These are phyloP conservation scores for Linderniella brevidens DNA, from an alignment of 257 asterid genomes.

Conservation along the genomic window DNA sequence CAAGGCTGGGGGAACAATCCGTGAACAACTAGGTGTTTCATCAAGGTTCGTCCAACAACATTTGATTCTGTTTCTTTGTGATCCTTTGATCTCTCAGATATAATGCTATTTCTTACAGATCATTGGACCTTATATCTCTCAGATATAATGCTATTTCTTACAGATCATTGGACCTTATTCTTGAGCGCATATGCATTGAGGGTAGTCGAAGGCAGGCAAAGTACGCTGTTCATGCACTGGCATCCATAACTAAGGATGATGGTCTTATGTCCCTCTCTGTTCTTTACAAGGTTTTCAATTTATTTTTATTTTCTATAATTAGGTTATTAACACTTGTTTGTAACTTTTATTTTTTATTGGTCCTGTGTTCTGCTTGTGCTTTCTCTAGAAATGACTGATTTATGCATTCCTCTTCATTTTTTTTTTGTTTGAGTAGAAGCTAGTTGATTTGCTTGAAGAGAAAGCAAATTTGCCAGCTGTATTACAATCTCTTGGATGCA, in stretches of 20 bases:
- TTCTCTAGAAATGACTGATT: not conserved
- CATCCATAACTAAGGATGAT: slow-evolving; percentile 91
- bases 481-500: slow-evolving; percentile 94
- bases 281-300: slow-evolving; percentile 70
- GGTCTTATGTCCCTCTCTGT: slow-evolving; percentile 98
- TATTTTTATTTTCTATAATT: slow-evolving; percentile 1
- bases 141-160: slow-evolving; percentile 14
- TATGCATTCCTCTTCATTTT: slow-evolving; percentile 6
- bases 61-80: slow-evolving; percentile 4
- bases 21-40: slow-evolving; percentile 88
- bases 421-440: slow-evolving; percentile 40
- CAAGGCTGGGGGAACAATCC: slow-evolving; percentile 95
- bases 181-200: slow-evolving; percentile 96
- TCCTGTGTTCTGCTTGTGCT: slow-evolving; percentile 4
- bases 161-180: slow-evolving; percentile 90
- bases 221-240: slow-evolving; percentile 95
- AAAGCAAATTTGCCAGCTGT: slow-evolving; percentile 89
- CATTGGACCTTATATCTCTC: slow-evolving; percentile 62
- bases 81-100: not conserved
- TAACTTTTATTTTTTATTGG: not conserved
- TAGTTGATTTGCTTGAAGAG: slow-evolving; percentile 90
- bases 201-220: slow-evolving; percentile 98
- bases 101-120: slow-evolving; percentile 30
- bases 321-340: not conserved
- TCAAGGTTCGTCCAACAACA: slow-evolving; percentile 40